Percentiles rank a stretch among this genome's conserved stretches.
Conservation (phyloP, 371 early-diverging fungal species). For the Saksenaea vasiformis region DNA sequence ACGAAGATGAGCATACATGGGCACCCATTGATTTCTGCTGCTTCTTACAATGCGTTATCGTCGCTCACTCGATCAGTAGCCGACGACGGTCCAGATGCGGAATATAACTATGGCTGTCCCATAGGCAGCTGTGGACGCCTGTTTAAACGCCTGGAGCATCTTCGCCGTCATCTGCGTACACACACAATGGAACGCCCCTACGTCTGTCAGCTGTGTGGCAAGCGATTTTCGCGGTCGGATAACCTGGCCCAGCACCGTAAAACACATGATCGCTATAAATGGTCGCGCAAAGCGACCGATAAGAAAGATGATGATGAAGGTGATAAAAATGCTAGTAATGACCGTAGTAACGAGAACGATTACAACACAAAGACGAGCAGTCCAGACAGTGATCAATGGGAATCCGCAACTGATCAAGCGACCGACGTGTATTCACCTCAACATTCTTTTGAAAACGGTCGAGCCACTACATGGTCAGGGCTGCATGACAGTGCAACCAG, state of each 20-base stretch:
- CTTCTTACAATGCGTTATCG: conserved; percentile 16
- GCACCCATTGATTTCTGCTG: conserved; percentile 5
- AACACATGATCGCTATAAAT: conserved; percentile 58
- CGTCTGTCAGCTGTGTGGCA: conserved; percentile 72
- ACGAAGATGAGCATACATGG: not conserved
- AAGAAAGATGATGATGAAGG: conserved; percentile 1
- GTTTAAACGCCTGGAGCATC: conserved; percentile 81
- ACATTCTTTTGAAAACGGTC: not conserved
- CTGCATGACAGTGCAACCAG: not conserved
- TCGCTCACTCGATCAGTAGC: conserved; percentile 13
- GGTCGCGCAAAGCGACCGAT: not conserved
- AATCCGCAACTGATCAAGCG: not conserved
- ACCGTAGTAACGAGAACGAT: not conserved
- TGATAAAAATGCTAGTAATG: not conserved
- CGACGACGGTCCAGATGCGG: not conserved
- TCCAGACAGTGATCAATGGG: not conserved
- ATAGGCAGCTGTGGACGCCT: conserved; percentile 48
- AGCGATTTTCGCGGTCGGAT: conserved; percentile 83
- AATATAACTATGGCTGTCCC: conserved; percentile 35
- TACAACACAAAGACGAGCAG: not conserved
- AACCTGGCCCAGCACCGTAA: conserved; percentile 83
- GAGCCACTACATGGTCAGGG: not conserved
- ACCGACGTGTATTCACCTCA: not conserved
- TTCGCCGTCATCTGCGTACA: conserved; percentile 79
- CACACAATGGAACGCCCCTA: conserved; percentile 81